These are phyloP conservation scores for Parathielavia hyrcaniae DNA, from an alignment of 495 filamentous ascomycete genomes.

Conservation along the genomic window DNA sequence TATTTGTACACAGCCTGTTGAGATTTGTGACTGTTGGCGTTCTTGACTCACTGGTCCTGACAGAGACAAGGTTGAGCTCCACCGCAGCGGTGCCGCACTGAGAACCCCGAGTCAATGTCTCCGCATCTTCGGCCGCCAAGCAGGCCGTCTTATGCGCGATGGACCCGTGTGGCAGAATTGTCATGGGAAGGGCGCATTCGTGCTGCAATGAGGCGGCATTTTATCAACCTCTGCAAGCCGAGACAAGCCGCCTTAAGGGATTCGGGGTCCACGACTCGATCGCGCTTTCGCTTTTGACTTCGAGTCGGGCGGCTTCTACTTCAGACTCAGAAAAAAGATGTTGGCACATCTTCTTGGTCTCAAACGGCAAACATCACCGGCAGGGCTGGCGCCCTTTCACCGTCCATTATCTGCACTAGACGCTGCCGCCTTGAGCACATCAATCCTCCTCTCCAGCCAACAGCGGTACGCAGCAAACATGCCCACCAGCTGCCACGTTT, in stretches of 20 bases:
- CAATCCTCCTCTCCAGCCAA: conserved; percentile 35
- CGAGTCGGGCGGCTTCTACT: no score
- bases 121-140: background rate
- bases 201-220: background rate
- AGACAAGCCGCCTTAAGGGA: conserved; percentile 5
- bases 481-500: conserved; percentile 30
- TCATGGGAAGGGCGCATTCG: conserved; percentile 9
- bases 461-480: conserved; percentile 40
- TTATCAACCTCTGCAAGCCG: conserved; percentile 2
- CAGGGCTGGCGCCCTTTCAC: no score
- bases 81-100: no score
- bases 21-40: no score
- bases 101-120: background rate
- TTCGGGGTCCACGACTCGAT: background rate
- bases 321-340: no score
- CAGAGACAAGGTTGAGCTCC: no score
- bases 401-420: no score
- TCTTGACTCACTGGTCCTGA: background rate
- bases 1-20: no score
- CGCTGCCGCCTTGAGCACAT: background rate
- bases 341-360: no score
- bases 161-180: background rate
- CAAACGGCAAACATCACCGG: no score
- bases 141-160: background rate
- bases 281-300: no score